Percentiles rank a stretch among this genome's conserved stretches.
Conservation (phyloP, 129 eudicot genomes). For the Artemisia tridentata region DNA sequence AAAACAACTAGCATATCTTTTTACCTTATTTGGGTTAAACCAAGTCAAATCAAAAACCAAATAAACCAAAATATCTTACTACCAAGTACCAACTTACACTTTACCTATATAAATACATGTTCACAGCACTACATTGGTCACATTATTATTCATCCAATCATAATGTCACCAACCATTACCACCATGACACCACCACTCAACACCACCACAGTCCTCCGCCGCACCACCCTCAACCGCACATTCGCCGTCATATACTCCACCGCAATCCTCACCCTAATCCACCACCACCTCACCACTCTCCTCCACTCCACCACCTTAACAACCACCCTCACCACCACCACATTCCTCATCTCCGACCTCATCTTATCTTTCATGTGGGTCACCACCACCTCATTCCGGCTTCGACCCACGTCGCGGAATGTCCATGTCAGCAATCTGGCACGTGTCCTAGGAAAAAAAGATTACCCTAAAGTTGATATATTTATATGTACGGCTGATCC, state of each 20-base stretch:
- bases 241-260: constrained; percentile 52
- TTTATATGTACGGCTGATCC: constrained; percentile 97
- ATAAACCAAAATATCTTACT: too few relatives aligned
- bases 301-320: constrained; percentile 31
- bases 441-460: constrained; percentile 23
- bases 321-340: constrained; percentile 38
- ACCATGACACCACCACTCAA: constrained; percentile 18
- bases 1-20: too few relatives aligned
- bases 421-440: constrained; percentile 59
- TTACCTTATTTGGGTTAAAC: too few relatives aligned
- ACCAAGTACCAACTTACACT: neutral
- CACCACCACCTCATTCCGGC: constrained; percentile 57
- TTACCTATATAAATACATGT: constrained; percentile 2
- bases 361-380: constrained; percentile 75
- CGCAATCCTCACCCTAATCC: constrained; percentile 46
- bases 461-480: constrained; percentile 64
- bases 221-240: constrained; percentile 54
- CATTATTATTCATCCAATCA: neutral
- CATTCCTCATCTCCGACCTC: constrained; percentile 53
- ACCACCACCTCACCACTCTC: constrained; percentile 52
- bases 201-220: constrained; percentile 33
- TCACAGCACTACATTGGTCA: constrained; percentile 14
- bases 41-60: too few relatives aligned
- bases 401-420: constrained; percentile 53
- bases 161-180: constrained; percentile 23